Conservation (phyloP, 148 eudicot species). For the Silene latifolia region DNA sequence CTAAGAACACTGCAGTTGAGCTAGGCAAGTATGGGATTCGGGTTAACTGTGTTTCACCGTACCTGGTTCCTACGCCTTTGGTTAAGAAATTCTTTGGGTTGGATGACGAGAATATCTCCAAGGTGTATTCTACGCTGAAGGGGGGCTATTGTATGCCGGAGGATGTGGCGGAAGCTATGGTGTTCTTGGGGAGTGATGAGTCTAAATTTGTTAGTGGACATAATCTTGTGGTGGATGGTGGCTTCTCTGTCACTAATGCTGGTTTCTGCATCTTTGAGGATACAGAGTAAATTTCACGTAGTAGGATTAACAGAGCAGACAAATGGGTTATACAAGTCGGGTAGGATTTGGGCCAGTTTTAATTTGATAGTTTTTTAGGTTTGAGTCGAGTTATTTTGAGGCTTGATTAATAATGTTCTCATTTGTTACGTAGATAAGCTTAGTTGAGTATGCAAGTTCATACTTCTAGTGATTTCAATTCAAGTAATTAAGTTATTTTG, state of each 20-base stretch:
- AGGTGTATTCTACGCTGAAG: slow-evolving; percentile 19
- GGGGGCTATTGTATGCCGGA: slow-evolving; percentile 18
- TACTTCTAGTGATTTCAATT: too few species aligned
- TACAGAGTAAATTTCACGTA: not conserved
- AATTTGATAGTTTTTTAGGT: too few species aligned
- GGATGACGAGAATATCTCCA: not conserved
- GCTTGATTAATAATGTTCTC: too few species aligned
- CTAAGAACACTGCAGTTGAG: slow-evolving; percentile 37
- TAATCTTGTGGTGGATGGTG: slow-evolving; percentile 39
- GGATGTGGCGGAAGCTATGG: slow-evolving; percentile 33
- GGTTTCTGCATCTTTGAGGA: slow-evolving; percentile 1
- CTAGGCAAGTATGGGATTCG: slow-evolving; percentile 30
- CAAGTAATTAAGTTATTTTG: too few species aligned
- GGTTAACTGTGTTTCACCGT: slow-evolving; percentile 35
- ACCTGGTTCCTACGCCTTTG: slow-evolving; percentile 33
- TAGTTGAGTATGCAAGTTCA: too few species aligned
- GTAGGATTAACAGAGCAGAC: too few species aligned
- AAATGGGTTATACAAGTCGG: too few species aligned
- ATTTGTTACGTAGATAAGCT: too few species aligned
- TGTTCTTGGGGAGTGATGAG: slow-evolving; percentile 34
- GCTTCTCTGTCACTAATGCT: slow-evolving; percentile 25
- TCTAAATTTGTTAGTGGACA: slow-evolving; percentile 36
- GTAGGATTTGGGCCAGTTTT: too few species aligned
- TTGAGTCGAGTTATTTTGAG: too few species aligned
- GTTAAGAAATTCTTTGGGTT: not conserved